phyloP scores from a whole-genome alignment of 345 rosid species.

The Mercurialis annua region DNA sequence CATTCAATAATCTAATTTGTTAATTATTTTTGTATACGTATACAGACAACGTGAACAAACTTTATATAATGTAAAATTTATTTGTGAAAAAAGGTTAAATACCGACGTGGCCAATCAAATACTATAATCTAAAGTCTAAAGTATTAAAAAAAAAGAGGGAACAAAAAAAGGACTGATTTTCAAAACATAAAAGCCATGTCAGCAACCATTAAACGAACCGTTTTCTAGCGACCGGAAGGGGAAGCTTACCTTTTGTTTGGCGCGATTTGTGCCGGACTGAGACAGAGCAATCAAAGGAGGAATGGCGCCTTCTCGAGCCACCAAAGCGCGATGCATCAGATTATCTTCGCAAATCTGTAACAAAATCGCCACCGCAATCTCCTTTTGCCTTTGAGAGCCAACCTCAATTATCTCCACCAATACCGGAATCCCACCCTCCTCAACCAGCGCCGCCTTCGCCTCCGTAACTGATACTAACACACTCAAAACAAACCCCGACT shows the following conservation, averaged over 20 bases:
- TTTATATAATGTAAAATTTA: too few species aligned
- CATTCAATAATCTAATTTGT: too few species aligned
- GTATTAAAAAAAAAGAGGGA: not conserved
- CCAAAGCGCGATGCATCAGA: slow-evolving; percentile 58
- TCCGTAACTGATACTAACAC: slow-evolving; percentile 53
- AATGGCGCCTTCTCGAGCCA: slow-evolving; percentile 90
- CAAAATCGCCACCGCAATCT: slow-evolving; percentile 66
- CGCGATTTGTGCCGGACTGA: slow-evolving; percentile 82
- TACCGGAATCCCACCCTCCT: slow-evolving; percentile 90
- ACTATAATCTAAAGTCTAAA: too few species aligned
- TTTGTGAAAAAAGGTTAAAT: not conserved
- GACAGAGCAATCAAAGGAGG: slow-evolving; percentile 85
- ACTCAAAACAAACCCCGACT: slow-evolving; percentile 73
- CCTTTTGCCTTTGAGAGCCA: slow-evolving; percentile 86
- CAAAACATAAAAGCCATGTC: slow-evolving; percentile 25
- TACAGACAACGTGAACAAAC: too few species aligned
- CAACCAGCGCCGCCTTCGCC: slow-evolving; percentile 66
- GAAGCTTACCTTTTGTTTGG: slow-evolving; percentile 65
- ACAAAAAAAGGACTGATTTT: slow-evolving; percentile 12
- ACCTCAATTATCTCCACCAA: slow-evolving; percentile 83
- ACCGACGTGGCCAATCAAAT: slow-evolving; percentile 38
- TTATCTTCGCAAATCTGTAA: slow-evolving; percentile 71
- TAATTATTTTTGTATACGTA: too few species aligned
- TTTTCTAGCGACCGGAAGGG: not conserved
- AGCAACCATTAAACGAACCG: not conserved